phyloP scores from a whole-genome alignment of 805 yeast species.

The Lachancea meyersii region DNA sequence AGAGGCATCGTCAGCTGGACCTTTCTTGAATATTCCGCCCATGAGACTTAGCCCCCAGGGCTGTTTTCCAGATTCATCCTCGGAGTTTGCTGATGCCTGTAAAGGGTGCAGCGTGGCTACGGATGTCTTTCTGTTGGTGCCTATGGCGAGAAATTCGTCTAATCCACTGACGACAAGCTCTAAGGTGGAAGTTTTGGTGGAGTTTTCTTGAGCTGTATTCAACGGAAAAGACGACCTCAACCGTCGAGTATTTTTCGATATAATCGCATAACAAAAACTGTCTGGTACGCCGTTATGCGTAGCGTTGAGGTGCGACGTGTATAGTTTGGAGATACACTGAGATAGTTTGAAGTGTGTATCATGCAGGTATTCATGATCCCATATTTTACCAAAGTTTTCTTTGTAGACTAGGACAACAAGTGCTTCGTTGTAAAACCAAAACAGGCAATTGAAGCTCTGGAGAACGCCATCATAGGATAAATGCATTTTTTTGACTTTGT shows the following conservation, averaged over 20 bases:
- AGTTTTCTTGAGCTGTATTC: slow-evolving; percentile 10
- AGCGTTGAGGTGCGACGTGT: slow-evolving; percentile 8
- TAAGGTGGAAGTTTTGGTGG: slow-evolving; percentile 14
- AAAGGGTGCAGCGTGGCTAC: slow-evolving; percentile 9
- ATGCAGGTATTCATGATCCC: slow-evolving; percentile 26
- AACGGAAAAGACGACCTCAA: slow-evolving; percentile 25
- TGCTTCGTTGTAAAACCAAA: slow-evolving; percentile 29
- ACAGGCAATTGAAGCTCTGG: slow-evolving; percentile 19
- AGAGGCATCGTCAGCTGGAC: neutral
- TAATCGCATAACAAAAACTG: slow-evolving; percentile 21
- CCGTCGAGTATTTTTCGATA: slow-evolving; percentile 12
- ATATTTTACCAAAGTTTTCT: slow-evolving; percentile 21
- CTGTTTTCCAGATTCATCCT: neutral
- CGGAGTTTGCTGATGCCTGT: neutral
- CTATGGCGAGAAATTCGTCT: slow-evolving; percentile 13
- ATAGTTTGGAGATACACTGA: slow-evolving; percentile 20
- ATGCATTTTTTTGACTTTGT: slow-evolving; percentile 19
- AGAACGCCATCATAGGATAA: slow-evolving; percentile 15
- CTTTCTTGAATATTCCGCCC: slow-evolving; percentile 7
- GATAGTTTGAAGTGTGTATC: slow-evolving; percentile 22
- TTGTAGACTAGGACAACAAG: slow-evolving; percentile 25
- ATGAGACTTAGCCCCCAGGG: slow-evolving; percentile 10
- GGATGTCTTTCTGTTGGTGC: slow-evolving; percentile 9
- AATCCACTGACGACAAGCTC: slow-evolving; percentile 26
- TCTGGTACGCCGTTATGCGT: neutral